Evolutionary conservation across 1,284 basidiomycete genomes (phyloP).

Genomic region (Trichosporon sp.): DNA sequence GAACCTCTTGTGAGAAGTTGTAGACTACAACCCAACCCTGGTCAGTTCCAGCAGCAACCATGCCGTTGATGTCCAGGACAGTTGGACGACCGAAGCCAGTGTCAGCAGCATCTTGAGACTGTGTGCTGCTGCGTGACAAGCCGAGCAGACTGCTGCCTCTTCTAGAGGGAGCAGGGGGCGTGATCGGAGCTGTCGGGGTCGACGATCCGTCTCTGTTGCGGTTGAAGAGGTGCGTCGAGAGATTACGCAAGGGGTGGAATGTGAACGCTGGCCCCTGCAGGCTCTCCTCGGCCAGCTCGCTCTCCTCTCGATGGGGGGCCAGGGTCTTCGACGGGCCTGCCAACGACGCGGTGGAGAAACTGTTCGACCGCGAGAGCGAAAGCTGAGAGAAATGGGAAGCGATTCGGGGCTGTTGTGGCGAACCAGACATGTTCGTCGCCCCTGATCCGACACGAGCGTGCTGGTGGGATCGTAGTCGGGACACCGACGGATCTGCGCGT

Average conservation of each 20-base stretch:
- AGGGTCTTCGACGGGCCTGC: conserved; percentile 9
- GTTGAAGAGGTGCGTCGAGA: conserved; percentile 56
- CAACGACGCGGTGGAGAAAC: conserved; percentile 30
- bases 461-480: conserved; percentile 65
- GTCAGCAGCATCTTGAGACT: conserved; percentile 1
- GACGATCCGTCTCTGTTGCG: conserved; percentile 10
- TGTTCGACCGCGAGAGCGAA: conserved; percentile 38
- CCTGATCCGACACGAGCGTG: conserved; percentile 56
- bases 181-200: not conserved
- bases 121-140: not conserved
- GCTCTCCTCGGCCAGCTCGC: conserved; percentile 24
- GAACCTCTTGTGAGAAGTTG: conserved; percentile 82
- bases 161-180: not conserved
- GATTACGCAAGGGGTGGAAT: conserved; percentile 57
- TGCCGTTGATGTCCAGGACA: conserved; percentile 76
- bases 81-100: conserved; percentile 61
- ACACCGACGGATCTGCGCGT: conserved; percentile 70
- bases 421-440: conserved; percentile 53
- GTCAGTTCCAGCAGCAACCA: conserved; percentile 84
- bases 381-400: conserved; percentile 43
- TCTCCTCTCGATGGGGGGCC: not conserved
- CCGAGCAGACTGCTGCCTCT: conserved; percentile 1
- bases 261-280: conserved; percentile 32
- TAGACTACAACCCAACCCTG: conserved; percentile 75
- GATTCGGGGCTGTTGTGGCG: conserved; percentile 24